phyloP scores from a whole-genome alignment of 495 filamentous ascomycete species.

The Penicillium egyptiacum region DNA sequence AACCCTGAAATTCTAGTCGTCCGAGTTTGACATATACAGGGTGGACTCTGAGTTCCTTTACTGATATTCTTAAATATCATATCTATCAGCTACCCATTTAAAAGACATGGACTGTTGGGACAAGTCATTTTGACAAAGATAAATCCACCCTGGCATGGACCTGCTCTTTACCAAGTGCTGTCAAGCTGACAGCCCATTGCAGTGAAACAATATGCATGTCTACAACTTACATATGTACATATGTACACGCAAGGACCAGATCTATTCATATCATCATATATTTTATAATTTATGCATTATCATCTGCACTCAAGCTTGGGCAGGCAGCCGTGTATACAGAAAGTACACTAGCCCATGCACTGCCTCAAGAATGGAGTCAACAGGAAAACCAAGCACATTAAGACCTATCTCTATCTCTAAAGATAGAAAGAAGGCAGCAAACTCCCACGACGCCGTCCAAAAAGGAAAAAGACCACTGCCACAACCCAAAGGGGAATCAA shows the following conservation, averaged over 20 bases:
- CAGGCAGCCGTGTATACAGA: background rate
- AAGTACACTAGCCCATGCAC: background rate
- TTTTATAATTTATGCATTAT: background rate
- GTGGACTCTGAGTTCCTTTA: background rate
- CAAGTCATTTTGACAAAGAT: background rate
- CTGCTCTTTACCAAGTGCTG: background rate
- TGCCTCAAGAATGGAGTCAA: background rate
- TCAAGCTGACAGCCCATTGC: background rate
- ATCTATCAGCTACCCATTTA: background rate
- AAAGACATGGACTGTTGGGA: background rate
- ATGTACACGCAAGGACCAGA: background rate
- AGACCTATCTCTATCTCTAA: background rate
- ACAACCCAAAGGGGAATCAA: slow-evolving; percentile 14
- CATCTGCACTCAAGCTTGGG: background rate
- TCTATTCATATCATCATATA: background rate
- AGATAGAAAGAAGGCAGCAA: background rate
- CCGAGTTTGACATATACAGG: background rate
- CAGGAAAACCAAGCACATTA: background rate
- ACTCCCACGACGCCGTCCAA: background rate
- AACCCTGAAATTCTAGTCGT: background rate
- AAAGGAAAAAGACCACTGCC: slow-evolving; percentile 14
- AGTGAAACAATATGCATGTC: background rate
- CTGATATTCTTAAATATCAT: background rate
- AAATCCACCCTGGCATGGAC: no score
- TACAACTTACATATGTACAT: background rate